These are phyloP conservation scores for Daldinia childiae DNA, from an alignment of 495 filamentous ascomycete species.

Conservation along the genomic window DNA sequence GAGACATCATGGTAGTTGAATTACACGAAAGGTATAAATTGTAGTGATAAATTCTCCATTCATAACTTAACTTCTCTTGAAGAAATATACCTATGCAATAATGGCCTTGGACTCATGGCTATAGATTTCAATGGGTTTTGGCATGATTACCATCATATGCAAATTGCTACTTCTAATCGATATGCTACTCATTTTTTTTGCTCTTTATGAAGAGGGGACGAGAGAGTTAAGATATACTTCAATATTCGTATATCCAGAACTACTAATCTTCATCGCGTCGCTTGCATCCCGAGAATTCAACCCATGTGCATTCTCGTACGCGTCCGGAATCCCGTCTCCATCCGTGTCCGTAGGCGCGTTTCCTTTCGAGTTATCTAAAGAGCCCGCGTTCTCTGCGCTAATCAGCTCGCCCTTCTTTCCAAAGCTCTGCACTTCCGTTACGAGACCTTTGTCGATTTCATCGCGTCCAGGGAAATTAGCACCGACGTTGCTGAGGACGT, in stretches of 20 bases:
- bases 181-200: background rate
- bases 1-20: too few relatives aligned
- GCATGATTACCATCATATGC: background rate
- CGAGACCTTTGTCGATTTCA: conserved; percentile 33
- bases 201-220: conserved; percentile 31
- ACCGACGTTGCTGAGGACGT: conserved; percentile 16
- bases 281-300: conserved; percentile 7
- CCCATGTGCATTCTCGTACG: background rate
- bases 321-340: conserved; percentile 47
- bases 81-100: background rate
- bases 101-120: background rate
- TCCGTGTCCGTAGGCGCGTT: conserved; percentile 33
- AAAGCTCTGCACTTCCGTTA: conserved; percentile 40
- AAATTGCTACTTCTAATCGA: background rate
- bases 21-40: too few relatives aligned
- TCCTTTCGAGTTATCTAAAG: background rate
- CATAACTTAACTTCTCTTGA: background rate
- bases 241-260: conserved; percentile 47
- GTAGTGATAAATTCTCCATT: background rate
- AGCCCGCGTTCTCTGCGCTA: conserved; percentile 42
- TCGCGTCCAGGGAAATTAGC: conserved; percentile 38
- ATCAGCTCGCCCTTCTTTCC: conserved; percentile 45
- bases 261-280: conserved; percentile 41
- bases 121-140: background rate
- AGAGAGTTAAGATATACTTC: conserved; percentile 49